Evolutionary conservation across 192 early-diverging fungal species (phyloP).

Genomic region (Glomus cerebriforme): DNA sequence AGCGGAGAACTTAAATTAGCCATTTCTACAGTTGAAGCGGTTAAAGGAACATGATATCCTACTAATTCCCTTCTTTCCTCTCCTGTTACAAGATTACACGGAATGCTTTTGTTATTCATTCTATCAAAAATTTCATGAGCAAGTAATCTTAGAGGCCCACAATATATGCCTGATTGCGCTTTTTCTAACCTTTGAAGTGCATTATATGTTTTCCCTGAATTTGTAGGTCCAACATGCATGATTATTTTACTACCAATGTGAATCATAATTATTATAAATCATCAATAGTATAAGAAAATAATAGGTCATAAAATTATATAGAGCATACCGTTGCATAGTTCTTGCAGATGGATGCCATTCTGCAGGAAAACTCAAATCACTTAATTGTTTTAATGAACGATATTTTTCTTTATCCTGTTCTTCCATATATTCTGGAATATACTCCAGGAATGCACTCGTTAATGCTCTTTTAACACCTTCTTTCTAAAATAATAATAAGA

Average conservation of each 20-base stretch:
- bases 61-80: slow-evolving; percentile 73
- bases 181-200: slow-evolving; percentile 75
- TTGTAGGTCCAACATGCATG: slow-evolving; percentile 96
- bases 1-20: slow-evolving; percentile 53
- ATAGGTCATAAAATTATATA: neutral
- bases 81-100: slow-evolving; percentile 88
- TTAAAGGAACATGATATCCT: slow-evolving; percentile 47
- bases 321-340: slow-evolving; percentile 63
- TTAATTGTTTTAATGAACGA: slow-evolving; percentile 58
- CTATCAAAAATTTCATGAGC: slow-evolving; percentile 91
- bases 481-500: neutral
- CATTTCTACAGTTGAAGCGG: slow-evolving; percentile 92
- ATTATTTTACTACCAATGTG: slow-evolving; percentile 66
- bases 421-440: slow-evolving; percentile 39
- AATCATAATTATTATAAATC: neutral
- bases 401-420: slow-evolving; percentile 47
- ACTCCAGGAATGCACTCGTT: slow-evolving; percentile 50
- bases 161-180: slow-evolving; percentile 73
- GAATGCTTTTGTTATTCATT: slow-evolving; percentile 73
- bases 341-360: slow-evolving; percentile 81
- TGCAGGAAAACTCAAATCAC: slow-evolving; percentile 76
- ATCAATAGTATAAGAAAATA: neutral
- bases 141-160: slow-evolving; percentile 87
- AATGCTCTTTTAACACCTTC: slow-evolving; percentile 22
- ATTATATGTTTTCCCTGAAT: slow-evolving; percentile 94